phyloP scores from a whole-genome alignment of 176 grass and related monocot genomes.

The Aegilops tauschii region DNA sequence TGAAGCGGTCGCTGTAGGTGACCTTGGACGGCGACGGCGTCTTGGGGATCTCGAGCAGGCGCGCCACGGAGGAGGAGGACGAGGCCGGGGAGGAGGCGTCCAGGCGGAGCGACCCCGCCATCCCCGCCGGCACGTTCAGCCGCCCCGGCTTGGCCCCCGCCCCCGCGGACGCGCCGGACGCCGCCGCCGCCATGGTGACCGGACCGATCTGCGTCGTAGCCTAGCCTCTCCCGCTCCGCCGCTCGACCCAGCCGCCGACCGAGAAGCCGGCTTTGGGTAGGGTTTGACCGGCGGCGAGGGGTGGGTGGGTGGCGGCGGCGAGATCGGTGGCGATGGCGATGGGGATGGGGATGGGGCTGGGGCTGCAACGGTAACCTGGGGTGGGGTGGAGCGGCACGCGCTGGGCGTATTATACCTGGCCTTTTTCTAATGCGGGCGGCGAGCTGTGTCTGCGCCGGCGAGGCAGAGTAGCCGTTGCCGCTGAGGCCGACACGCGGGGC shows the following conservation, averaged over 20 bases:
- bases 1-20: slow-evolving; percentile 93
- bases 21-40: slow-evolving; percentile 82
- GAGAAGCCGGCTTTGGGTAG: background rate
- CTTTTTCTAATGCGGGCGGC: background rate
- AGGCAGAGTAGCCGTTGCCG: background rate
- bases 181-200: slow-evolving; percentile 37
- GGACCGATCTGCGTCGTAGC: background rate
- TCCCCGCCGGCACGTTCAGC: slow-evolving; percentile 77
- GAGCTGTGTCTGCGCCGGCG: background rate
- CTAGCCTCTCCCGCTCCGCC: background rate
- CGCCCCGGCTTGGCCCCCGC: slow-evolving; percentile 35
- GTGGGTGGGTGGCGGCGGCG: background rate
- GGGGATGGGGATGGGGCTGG: background rate
- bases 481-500: background rate
- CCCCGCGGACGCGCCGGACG: slow-evolving; percentile 31
- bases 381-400: too few species aligned
- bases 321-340: background rate
- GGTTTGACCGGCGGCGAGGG: too few species aligned
- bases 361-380: background rate
- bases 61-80: background rate
- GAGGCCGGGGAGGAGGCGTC: slow-evolving; percentile 21
- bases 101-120: slow-evolving; percentile 66
- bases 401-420: background rate
- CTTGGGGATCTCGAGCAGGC: slow-evolving; percentile 51
- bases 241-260: background rate